Conservation (phyloP, 2,329 filamentous ascomycete species). For the Calonectria henricotiae region DNA sequence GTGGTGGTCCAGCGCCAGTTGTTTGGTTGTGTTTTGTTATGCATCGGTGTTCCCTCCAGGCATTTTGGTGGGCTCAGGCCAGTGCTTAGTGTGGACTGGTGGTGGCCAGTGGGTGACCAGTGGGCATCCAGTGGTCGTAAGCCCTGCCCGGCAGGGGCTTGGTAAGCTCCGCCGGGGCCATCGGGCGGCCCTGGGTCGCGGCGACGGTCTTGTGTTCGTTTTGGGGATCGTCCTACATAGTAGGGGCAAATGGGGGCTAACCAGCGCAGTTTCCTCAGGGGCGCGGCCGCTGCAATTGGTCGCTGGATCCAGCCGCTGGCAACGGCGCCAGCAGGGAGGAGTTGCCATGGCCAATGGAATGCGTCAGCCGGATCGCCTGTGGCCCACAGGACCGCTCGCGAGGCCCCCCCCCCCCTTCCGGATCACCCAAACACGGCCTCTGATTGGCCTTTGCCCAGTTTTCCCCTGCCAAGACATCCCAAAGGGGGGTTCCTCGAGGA, state of each 20-base stretch:
- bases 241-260: slow-evolving; percentile 23
- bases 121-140: slow-evolving; percentile 17
- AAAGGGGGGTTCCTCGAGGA: slow-evolving; percentile 19
- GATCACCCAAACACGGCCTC: slow-evolving; percentile 39
- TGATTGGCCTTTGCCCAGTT: slow-evolving; percentile 42
- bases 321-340: slow-evolving; percentile 22
- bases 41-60: slow-evolving; percentile 7
- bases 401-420: slow-evolving; percentile 2
- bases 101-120: not conserved
- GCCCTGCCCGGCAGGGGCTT: slow-evolving; percentile 31
- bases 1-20: slow-evolving; percentile 23
- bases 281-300: slow-evolving; percentile 48
- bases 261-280: slow-evolving; percentile 46
- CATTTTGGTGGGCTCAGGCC: slow-evolving; percentile 2
- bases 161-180: slow-evolving; percentile 16
- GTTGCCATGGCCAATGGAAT: slow-evolving; percentile 32
- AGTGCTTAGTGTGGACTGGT: slow-evolving; percentile 17
- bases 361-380: not conserved
- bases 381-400: not conserved
- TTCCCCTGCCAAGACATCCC: slow-evolving; percentile 49
- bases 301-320: slow-evolving; percentile 36
- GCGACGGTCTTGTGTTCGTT: slow-evolving; percentile 32
- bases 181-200: slow-evolving; percentile 21
- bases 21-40: slow-evolving; percentile 26
- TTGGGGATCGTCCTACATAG: slow-evolving; percentile 36